These are phyloP conservation scores for Fraxinus sp. DNA, from an alignment of 305 asterid species.

Conservation along the genomic window DNA sequence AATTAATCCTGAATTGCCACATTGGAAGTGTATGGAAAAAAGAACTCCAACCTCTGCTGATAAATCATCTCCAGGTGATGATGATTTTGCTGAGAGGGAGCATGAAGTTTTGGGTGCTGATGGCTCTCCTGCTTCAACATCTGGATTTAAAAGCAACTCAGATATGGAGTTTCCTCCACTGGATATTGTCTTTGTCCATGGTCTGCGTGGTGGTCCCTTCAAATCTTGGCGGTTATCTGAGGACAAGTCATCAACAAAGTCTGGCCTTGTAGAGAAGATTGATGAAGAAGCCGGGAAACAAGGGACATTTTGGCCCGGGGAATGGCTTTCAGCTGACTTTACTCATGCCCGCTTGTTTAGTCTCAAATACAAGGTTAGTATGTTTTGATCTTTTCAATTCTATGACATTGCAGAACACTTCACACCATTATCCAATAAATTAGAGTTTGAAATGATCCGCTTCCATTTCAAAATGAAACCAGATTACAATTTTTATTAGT, in stretches of 20 bases:
- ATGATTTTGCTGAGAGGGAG: constrained; percentile 43
- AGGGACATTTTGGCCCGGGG: constrained; percentile 99
- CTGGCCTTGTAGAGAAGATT: constrained; percentile 98
- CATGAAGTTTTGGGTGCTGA: constrained; percentile 34
- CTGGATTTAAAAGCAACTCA: constrained; percentile 50
- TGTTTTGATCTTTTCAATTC: neutral
- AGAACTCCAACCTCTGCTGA: constrained; percentile 31
- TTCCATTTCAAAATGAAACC: neutral
- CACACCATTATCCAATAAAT: constrained; percentile 1
- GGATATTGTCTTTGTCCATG: constrained; percentile 91
- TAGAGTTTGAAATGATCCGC: neutral
- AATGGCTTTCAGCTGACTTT: constrained; percentile 94
- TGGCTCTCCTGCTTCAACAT: constrained; percentile 48
- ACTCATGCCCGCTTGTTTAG: constrained; percentile 91
- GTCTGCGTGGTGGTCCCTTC: constrained; percentile 97
- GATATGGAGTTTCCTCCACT: constrained; percentile 55
- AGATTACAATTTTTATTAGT: neutral
- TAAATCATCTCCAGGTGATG: constrained; percentile 34
- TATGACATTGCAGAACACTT: constrained; percentile 12
- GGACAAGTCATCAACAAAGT: constrained; percentile 91
- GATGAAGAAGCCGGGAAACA: constrained; percentile 96
- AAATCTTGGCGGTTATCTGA: constrained; percentile 97
- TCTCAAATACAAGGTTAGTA: constrained; percentile 82
- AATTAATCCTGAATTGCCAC: constrained; percentile 82
- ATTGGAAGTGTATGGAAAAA: constrained; percentile 73